These are phyloP conservation scores for Incumbomyces delicatus DNA, from an alignment of 2,329 filamentous ascomycete genomes.

Conservation along the genomic window DNA sequence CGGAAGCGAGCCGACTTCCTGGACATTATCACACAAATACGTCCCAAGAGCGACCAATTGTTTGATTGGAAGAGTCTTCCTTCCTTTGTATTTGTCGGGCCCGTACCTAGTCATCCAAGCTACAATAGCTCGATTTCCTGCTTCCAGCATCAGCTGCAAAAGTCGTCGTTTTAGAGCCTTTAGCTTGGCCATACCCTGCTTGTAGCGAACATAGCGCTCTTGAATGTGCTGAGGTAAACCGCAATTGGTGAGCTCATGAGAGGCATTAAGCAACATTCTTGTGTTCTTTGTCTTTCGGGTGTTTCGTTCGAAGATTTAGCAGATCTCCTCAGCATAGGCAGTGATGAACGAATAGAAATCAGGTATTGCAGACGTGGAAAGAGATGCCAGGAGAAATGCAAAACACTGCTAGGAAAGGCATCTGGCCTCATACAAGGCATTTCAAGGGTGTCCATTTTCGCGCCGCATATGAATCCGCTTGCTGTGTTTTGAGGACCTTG, in stretches of 20 bases:
- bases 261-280: conserved; percentile 19
- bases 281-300: no score
- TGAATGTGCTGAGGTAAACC: conserved; percentile 20
- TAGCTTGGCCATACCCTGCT: conserved; percentile 13
- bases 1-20: conserved; percentile 16
- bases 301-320: no score
- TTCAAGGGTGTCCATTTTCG: no score
- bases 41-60: conserved; percentile 19
- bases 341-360: no score
- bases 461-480: no score
- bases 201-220: conserved; percentile 23
- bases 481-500: no score
- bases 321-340: no score
- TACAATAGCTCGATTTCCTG: conserved; percentile 21
- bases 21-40: conserved; percentile 14
- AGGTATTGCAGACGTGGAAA: no score
- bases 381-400: no score
- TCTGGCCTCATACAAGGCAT: no score
- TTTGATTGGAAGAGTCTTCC: conserved; percentile 20
- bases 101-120: conserved; percentile 23
- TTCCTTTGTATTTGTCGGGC: conserved; percentile 10
- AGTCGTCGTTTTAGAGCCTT: background rate
- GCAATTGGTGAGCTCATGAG: conserved; percentile 18
- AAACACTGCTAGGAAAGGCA: no score
- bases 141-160: background rate